Conservation (phyloP, 371 early-diverging fungal species). For the Mucor plumbeus region DNA sequence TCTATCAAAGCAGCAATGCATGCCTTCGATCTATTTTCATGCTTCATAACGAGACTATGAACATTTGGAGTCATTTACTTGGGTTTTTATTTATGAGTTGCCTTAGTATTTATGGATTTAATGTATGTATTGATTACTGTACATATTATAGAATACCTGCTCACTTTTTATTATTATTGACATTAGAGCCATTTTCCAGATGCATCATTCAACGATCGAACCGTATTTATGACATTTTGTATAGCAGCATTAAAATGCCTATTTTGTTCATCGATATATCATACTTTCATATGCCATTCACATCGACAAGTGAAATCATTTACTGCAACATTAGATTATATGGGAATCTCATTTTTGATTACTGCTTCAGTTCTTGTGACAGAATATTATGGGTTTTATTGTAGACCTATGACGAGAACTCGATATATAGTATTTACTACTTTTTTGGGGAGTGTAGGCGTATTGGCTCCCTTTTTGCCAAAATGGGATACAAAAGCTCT, state of each 20-base stretch:
- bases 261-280: constrained; percentile 72
- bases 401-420: constrained; percentile 43
- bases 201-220: constrained; percentile 56
- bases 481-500: constrained; percentile 49
- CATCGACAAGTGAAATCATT: constrained; percentile 60
- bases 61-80: constrained; percentile 74
- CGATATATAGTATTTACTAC: constrained; percentile 63
- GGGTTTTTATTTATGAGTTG: constrained; percentile 64
- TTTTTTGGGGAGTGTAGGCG: constrained; percentile 51
- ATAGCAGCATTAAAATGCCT: constrained; percentile 69
- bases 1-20: constrained; percentile 33
- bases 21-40: constrained; percentile 67
- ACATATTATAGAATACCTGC: no score
- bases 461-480: constrained; percentile 53
- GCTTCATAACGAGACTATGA: constrained; percentile 75
- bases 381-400: constrained; percentile 71
- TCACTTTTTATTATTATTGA: neutral
- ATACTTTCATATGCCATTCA: constrained; percentile 72
- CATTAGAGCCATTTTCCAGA: constrained; percentile 55
- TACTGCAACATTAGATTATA: constrained; percentile 72
- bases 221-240: constrained; percentile 63
- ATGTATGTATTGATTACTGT: constrained; percentile 27
- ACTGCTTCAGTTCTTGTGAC: constrained; percentile 66
- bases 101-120: constrained; percentile 60
- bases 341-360: constrained; percentile 73